Evolutionary conservation across 1,284 basidiomycete species (phyloP).

Genomic region (Amylostereum areolatum): DNA sequence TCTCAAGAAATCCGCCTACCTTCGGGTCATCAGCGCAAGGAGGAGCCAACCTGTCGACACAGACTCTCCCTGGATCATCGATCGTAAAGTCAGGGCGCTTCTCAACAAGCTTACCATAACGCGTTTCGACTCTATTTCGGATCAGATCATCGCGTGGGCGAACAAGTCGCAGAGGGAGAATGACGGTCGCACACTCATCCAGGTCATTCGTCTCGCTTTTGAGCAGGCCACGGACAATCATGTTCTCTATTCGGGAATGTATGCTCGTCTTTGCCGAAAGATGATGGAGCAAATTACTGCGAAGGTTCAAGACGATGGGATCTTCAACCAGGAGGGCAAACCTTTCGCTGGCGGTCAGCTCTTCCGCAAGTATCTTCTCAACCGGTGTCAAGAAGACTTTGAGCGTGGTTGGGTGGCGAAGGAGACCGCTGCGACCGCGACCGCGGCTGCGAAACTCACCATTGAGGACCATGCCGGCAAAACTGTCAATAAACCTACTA

Average conservation of each 20-base stretch:
- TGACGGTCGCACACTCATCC: conserved; percentile 88
- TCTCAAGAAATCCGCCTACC: too few species aligned
- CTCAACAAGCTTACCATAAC: conserved; percentile 97
- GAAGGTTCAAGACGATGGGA: conserved; percentile 80
- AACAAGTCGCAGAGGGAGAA: conserved; percentile 90
- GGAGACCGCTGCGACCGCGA: conserved; percentile 43
- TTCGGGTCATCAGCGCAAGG: too few species aligned
- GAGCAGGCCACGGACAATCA: conserved; percentile 93
- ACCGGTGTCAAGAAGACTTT: conserved; percentile 76
- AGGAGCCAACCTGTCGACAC: too few species aligned
- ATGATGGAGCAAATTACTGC: conserved; percentile 86
- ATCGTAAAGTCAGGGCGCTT: conserved; percentile 87
- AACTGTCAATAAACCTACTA: conserved; percentile 40
- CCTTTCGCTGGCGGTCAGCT: too few species aligned
- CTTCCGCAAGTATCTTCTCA: conserved; percentile 67
- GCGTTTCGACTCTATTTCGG: conserved; percentile 90
- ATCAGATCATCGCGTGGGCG: conserved; percentile 88
- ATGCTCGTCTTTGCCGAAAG: conserved; percentile 88
- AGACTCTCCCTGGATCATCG: conserved; percentile 77
- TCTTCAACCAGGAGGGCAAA: conserved; percentile 61
- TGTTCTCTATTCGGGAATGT: conserved; percentile 94
- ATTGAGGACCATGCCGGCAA: conserved; percentile 65
- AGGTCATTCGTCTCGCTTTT: conserved; percentile 92
- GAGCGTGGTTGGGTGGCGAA: conserved; percentile 84
- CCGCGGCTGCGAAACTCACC: conserved; percentile 30